Conservation (phyloP, 208 protist genomes). For the Acanthamoeba rhysodes region DNA sequence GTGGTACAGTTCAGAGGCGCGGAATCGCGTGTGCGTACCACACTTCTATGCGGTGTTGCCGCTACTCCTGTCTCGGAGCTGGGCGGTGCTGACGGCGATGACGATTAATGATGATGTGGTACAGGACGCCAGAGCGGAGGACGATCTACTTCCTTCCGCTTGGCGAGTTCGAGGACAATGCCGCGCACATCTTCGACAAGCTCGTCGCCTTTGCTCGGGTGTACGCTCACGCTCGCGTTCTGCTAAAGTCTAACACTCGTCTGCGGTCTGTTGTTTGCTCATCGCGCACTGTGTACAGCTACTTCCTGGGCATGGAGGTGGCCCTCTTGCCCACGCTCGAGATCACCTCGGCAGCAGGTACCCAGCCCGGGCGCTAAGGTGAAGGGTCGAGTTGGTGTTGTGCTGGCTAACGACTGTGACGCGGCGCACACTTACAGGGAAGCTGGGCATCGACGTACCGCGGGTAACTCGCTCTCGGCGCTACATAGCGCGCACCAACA, state of each 20-base stretch:
- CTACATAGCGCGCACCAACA: slow-evolving; percentile 7
- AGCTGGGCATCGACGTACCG: slow-evolving; percentile 5
- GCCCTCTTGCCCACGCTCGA: not conserved
- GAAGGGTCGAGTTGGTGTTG: not conserved
- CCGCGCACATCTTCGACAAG: not conserved
- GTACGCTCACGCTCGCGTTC: not conserved
- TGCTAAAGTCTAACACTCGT: too few species aligned
- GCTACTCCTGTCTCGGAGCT: too few species aligned
- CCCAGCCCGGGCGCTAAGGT: too few species aligned
- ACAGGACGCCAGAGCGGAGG: not conserved
- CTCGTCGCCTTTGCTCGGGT: not conserved
- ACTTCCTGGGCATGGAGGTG: slow-evolving; percentile 22
- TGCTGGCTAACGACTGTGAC: not conserved
- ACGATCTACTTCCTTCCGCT: slow-evolving; percentile 48
- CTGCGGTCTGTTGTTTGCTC: not conserved
- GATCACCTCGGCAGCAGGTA: not conserved
- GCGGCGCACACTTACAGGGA: not conserved
- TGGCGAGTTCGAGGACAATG: slow-evolving; percentile 9
- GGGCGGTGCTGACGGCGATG: not conserved
- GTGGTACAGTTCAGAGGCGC: slow-evolving; percentile 9
- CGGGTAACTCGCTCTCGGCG: not conserved
- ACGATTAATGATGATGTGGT: not conserved
- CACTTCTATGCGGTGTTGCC: not conserved
- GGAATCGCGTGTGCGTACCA: not conserved
- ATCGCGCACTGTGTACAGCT: not conserved